phyloP scores from a whole-genome alignment of 192 early-diverging fungal genomes.

The Entomortierella beljakovae region DNA sequence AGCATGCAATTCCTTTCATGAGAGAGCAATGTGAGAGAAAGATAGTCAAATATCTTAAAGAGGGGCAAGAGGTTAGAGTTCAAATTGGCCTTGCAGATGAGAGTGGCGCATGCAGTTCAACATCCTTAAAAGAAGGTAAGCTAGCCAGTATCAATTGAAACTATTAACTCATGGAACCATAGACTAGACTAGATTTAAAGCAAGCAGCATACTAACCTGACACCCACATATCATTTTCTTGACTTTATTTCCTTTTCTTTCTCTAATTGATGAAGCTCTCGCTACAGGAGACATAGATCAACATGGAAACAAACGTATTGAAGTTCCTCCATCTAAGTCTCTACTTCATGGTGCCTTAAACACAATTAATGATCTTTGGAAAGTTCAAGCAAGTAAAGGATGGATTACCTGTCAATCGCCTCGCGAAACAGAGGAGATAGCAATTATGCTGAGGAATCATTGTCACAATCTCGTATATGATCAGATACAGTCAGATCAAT shows the following conservation, averaged over 20 bases:
- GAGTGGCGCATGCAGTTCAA: neutral
- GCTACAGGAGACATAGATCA: neutral
- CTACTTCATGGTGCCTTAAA: neutral
- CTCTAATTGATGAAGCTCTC: neutral
- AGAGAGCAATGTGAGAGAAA: neutral
- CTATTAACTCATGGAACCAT: neutral
- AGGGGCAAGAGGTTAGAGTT: neutral
- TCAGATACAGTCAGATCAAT: neutral
- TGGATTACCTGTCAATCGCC: neutral
- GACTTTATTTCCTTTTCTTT: neutral
- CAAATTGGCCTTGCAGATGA: neutral
- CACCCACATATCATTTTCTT: too few species aligned
- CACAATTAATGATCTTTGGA: neutral
- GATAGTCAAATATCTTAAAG: neutral
- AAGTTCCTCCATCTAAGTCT: neutral
- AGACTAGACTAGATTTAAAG: neutral
- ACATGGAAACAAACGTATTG: neutral
- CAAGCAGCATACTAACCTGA: neutral
- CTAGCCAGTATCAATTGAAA: neutral
- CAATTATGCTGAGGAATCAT: neutral
- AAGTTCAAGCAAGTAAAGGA: neutral
- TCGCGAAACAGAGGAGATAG: neutral
- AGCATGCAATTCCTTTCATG: conserved; percentile 2
- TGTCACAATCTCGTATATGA: neutral
- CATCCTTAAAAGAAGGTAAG: conserved; percentile 1